These are phyloP conservation scores for Nitzschia inconspicua DNA, from an alignment of 108 stramenopile species.

Conservation along the genomic window DNA sequence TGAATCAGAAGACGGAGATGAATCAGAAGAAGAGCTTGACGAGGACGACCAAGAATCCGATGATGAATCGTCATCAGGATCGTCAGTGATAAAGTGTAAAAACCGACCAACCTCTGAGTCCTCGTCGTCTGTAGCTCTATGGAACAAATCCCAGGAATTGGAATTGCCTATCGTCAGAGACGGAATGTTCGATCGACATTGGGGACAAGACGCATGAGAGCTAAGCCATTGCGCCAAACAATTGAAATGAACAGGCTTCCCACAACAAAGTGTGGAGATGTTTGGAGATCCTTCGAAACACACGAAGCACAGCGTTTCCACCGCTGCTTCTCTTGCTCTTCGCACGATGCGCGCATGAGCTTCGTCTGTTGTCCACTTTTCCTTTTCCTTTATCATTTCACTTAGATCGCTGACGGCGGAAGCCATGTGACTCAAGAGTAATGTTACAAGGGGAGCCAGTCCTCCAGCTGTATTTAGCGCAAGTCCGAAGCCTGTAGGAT, in stretches of 20 bases:
- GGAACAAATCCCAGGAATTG: too few relatives aligned
- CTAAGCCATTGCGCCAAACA: conserved; percentile 47
- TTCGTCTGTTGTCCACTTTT: conserved; percentile 20
- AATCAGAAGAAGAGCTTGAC: conserved; percentile 1
- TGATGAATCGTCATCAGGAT: conserved; percentile 1
- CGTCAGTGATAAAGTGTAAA: neutral
- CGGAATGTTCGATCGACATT: conserved; percentile 35
- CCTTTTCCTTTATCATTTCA: conserved; percentile 23
- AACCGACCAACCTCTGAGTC: neutral
- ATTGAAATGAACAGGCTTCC: conserved; percentile 50
- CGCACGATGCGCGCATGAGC: conserved; percentile 33
- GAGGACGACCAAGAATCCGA: conserved; percentile 12
- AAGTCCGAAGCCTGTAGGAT: neutral
- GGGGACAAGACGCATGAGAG: conserved; percentile 25
- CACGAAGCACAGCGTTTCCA: conserved; percentile 35
- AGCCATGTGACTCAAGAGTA: conserved; percentile 24
- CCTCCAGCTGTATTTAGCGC: neutral
- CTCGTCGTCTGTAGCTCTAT: neutral
- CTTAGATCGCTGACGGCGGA: conserved; percentile 16
- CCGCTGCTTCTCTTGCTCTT: conserved; percentile 32
- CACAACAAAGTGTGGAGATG: conserved; percentile 50
- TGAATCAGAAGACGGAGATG: conserved; percentile 2
- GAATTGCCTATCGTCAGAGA: conserved; percentile 2
- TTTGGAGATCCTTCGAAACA: conserved; percentile 43
- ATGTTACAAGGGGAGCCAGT: conserved; percentile 27